Base-by-base conservation (phyloP, 1,139 yeast species). In the Lodderomyces oxycetoniae region DNA sequence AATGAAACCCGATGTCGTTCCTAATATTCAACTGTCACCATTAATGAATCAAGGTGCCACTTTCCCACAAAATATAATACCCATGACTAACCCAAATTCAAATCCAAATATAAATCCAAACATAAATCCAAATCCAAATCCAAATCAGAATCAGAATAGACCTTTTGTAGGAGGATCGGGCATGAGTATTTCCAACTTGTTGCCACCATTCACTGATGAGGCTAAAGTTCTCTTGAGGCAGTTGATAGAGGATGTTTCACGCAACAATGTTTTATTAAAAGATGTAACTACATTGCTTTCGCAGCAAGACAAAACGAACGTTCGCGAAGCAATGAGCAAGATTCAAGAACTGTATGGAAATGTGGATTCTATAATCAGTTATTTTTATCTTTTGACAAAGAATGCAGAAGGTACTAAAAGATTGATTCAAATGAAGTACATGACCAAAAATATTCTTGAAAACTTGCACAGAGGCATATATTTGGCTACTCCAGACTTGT, bases 391-490 rank as follows among this genome's bases (percentile, higher is more conserved):
- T 40, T 66, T 86, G 37, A 81, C 93, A 1, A 75, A 80, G 47
- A 84, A 82, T 52, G 72, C 70, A 30, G 86, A 78, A 37, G 89
- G 86, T 4, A 82, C 95, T 1, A 77, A 77, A 48, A 73, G 85
- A 43, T 71, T 87, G 42, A 68, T 87, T 40, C 91, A 84, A 53
- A 77, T 85, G 70, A 80, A 86, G 55, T 71, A 77, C 42, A 81
- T 86, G 82, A 77, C 86, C 29, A 80, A 78, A 48, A 82, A 80
- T 52, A 83, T 86, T 41, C 62, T 80, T 50, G 93, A 85, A 35
- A 77, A 74, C 44, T 58, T 82, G 53, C 71, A 76, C 48, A 64
- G 77, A 55, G 78, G 84, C 26, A 57, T 73, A 37, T 79, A 73
- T 56, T 65, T 81, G 55, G 79, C 91, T 9, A 71, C 74, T 4